Conservation (phyloP, 2,329 filamentous ascomycete genomes). For the Colletotrichum eleusines region DNA sequence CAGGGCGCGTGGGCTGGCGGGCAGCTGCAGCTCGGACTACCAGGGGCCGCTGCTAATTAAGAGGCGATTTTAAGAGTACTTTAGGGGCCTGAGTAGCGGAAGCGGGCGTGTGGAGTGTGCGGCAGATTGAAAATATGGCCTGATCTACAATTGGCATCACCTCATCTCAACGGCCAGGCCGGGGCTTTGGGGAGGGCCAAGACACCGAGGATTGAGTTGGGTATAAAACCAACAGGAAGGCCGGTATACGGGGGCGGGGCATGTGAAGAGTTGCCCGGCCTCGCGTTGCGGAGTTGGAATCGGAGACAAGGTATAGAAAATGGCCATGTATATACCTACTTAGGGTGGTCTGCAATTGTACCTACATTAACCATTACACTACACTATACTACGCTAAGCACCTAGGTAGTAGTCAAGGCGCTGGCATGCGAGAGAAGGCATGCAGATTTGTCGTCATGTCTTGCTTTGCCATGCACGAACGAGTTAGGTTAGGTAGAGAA, state of each 20-base stretch:
- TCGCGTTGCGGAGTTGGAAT: background rate
- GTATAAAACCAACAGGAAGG: background rate
- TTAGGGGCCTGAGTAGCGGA: conserved; percentile 27
- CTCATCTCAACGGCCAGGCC: background rate
- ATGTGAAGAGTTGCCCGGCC: background rate
- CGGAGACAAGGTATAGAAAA: background rate
- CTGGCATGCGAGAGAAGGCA: conserved; percentile 14
- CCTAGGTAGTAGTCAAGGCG: background rate
- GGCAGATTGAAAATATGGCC: conserved; percentile 21
- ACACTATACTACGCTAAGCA: too few relatives aligned
- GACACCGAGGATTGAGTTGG: background rate
- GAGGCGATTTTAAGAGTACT: conserved; percentile 24
- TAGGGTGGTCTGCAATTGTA: background rate
- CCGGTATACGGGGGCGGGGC: background rate
- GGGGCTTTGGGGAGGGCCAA: too few relatives aligned
- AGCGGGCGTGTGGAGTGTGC: conserved; percentile 6
- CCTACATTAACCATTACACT: background rate
- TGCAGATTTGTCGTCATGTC: background rate
- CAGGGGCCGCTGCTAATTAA: conserved; percentile 23
- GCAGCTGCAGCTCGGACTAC: conserved; percentile 30
- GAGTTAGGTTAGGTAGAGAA: background rate
- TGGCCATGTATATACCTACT: background rate
- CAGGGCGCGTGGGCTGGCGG: conserved; percentile 27
- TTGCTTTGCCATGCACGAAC: conserved; percentile 3
- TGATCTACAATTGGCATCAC: background rate